Evolutionary conservation across 768 basidiomycete species (phyloP), one percentile per base, ranked within the genome.

Genomic region (Boletales sp.): DNA sequence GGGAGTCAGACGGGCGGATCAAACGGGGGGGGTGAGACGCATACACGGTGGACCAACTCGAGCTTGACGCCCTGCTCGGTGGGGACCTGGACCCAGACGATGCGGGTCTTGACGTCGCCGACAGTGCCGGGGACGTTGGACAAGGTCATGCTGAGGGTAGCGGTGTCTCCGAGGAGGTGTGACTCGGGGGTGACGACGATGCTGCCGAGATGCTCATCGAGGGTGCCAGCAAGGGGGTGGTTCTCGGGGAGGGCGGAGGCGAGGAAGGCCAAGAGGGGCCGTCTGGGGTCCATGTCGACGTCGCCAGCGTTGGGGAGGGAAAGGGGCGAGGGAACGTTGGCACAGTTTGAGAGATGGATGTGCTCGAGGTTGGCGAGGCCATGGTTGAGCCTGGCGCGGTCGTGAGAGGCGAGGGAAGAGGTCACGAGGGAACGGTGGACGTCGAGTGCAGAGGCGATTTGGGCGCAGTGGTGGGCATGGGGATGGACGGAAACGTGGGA

Each of bases 31-130:
- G 13, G 4, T 0, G 11, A 11, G 5, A 40, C 15, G 42, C 68
- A n/a, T 49, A 70, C 63, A 9, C 52, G 53, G 33, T 69, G 97
- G 5, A 91, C 91, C 54, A 91, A 80, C 61, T 79, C 76, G 35
- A 95, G 76, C 28, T 78, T 74, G 10, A 80, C 77, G 31, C 78
- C 80, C n/a, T 78, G 69, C 35, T 81, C 76, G 41, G 74, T 76
- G 13, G 91, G 90, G 10, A 93, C 83, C 63, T 94, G 90, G 17
- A 90, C 74, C 65, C 92, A 94, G 0, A 85, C 87, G 50, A 94
- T 69, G 50, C 77, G 79, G 2, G 84, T 84, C 72, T 90, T 88
- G 62, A 93, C 91, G 10, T 92, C 86, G 56, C 77, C 83, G 48
- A 91, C 78, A 2, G 93, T 67, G 52, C 86, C 88, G 8, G 90